phyloP scores from a whole-genome alignment of 179 eudicot genomes.

The Spergularia azorica region DNA sequence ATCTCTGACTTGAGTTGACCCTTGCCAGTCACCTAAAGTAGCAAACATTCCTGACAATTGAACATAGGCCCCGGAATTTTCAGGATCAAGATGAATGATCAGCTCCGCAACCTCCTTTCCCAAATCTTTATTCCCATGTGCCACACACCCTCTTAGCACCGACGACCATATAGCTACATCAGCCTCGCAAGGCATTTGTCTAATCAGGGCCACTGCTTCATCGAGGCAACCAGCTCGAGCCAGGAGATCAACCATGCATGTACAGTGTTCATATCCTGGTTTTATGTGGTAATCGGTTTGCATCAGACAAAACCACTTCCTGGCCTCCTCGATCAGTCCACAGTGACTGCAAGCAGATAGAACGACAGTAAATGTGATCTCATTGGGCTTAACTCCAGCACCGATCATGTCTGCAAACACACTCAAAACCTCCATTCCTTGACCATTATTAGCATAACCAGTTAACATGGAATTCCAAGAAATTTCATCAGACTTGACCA shows the following conservation, averaged over 20 bases:
- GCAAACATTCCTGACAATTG: slow-evolving; percentile 79
- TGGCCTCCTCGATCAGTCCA: slow-evolving; percentile 78
- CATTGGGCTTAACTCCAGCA: slow-evolving; percentile 48
- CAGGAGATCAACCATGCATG: slow-evolving; percentile 90
- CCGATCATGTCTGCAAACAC: slow-evolving; percentile 61
- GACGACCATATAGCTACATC: slow-evolving; percentile 78
- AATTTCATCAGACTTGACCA: slow-evolving; percentile 52
- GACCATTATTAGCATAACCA: slow-evolving; percentile 90
- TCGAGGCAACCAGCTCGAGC: slow-evolving; percentile 73
- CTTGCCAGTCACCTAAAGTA: slow-evolving; percentile 69
- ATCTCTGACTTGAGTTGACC: slow-evolving; percentile 58
- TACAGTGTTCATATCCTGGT: slow-evolving; percentile 77
- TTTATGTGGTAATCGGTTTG: slow-evolving; percentile 52
- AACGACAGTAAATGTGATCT: slow-evolving; percentile 67
- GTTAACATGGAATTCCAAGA: slow-evolving; percentile 88
- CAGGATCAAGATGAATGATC: slow-evolving; percentile 63
- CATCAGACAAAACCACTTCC: slow-evolving; percentile 77
- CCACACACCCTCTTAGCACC: slow-evolving; percentile 76
- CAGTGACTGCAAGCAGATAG: slow-evolving; percentile 86
- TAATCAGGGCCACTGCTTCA: slow-evolving; percentile 57
- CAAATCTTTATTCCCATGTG: slow-evolving; percentile 58
- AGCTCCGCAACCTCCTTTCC: slow-evolving; percentile 56
- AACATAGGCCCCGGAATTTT: slow-evolving; percentile 67
- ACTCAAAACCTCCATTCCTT: slow-evolving; percentile 57
- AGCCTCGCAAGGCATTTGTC: slow-evolving; percentile 57